A percentile compares a stretch with the other conserved stretches of the same genome.
phyloP scores from a whole-genome alignment of 176 grass and related monocot species.

The Ensete glaucum region DNA sequence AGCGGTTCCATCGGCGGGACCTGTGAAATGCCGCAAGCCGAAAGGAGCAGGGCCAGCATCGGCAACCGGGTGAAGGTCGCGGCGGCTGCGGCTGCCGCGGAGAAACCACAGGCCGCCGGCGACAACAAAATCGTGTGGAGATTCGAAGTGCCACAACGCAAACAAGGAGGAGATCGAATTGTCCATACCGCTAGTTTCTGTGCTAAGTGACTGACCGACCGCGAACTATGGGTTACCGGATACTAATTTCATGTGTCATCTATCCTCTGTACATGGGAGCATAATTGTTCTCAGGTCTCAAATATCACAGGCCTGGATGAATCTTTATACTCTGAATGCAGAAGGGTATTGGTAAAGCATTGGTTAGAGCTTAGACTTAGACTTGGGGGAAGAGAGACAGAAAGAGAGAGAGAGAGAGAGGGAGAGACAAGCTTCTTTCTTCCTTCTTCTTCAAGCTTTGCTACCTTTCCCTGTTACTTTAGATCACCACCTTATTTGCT shows the following conservation, averaged over 20 bases:
- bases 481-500: no score
- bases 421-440: background rate
- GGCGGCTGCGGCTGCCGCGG: conserved; percentile 8
- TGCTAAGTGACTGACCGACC: conserved; percentile 3
- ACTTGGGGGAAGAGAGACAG: background rate
- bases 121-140: conserved; percentile 50
- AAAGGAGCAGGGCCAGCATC: background rate
- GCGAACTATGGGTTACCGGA: background rate
- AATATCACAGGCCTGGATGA: conserved; percentile 27
- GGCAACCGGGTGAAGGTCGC: conserved; percentile 26
- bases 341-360: conserved; percentile 26
- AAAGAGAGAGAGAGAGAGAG: background rate
- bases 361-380: conserved; percentile 2
- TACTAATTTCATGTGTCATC: conserved; percentile 18
- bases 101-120: conserved; percentile 5
- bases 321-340: conserved; percentile 71
- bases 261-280: conserved; percentile 52
- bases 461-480: background rate
- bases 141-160: conserved; percentile 35
- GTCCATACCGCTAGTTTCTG: conserved; percentile 41
- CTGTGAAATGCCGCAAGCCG: conserved; percentile 38
- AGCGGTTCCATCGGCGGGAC: conserved; percentile 45
- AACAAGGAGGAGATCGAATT: conserved; percentile 17
- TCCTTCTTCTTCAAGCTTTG: conserved; percentile 11
- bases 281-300: conserved; percentile 36